phyloP scores from a whole-genome alignment of 164 flowering plant species.

The Litsea cubeba region DNA sequence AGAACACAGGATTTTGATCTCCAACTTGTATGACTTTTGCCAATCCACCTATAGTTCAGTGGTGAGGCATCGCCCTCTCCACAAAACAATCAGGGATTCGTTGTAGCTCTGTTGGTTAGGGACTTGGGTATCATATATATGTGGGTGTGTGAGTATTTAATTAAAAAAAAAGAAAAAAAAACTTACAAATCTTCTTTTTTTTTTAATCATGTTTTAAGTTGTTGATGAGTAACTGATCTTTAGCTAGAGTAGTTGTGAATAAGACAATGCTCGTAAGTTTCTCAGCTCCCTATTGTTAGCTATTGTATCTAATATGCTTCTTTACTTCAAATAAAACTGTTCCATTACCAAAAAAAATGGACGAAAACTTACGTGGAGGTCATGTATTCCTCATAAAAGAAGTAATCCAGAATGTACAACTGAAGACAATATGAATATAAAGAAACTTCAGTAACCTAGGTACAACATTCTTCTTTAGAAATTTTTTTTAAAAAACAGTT shows the following conservation, averaged over 20 bases:
- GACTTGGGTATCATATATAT: too few relatives aligned
- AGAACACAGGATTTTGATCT: not conserved
- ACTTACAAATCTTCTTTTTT: too few relatives aligned
- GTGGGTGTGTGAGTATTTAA: too few relatives aligned
- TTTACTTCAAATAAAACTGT: not conserved
- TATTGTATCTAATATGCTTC: not conserved
- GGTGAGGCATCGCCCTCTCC: too few relatives aligned
- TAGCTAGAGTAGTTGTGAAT: not conserved
- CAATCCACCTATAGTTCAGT: too few relatives aligned
- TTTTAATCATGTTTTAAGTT: not conserved
- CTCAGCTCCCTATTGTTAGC: not conserved
- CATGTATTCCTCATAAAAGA: conserved; percentile 90
- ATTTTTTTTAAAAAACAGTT: not conserved
- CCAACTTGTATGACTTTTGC: not conserved
- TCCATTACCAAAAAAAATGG: not conserved
- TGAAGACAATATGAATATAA: conserved; percentile 30
- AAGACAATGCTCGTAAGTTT: not conserved
- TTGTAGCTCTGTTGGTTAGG: too few relatives aligned
- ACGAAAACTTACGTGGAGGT: conserved; percentile 84
- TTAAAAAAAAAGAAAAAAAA: too few relatives aligned
- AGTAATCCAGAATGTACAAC: conserved; percentile 87
- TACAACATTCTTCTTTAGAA: not conserved
- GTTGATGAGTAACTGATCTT: not conserved
- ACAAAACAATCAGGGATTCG: too few relatives aligned
- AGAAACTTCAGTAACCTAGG: conserved; percentile 11